Evolutionary conservation across 2,329 filamentous ascomycete species (phyloP), one percentile per base, ranked within the genome.

Genomic region (Fusarium setosum): DNA sequence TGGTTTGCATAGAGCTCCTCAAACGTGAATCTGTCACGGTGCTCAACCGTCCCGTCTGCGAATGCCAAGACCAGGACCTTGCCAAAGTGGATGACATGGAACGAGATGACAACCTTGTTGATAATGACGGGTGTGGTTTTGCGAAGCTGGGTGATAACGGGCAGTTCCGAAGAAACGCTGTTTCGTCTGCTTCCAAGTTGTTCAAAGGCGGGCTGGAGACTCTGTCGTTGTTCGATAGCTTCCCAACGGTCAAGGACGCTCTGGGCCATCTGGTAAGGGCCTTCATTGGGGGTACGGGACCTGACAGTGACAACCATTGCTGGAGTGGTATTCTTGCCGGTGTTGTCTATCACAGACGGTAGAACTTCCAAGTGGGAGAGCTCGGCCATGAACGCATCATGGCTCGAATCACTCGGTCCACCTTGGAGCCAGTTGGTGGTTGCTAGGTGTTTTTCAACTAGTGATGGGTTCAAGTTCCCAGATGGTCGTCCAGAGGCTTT

Each of bases 211-310:
- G 90, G 80, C 73, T 96, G 92, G 8, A 96, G 80, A 10, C 80
- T 83, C 64, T 90, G 88, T n/a, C 85, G 79, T 45, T 87, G 84
- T 29, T 92, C 88, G 10, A 95, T 75, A 13, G 97, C 80, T 68
- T 96, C 90, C 95, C 95, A 98, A 63, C 91, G 87, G 64, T 93
- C 90, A 63, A 98, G 83, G 37, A 94, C 86, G 68, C 90, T 97
- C 68, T 91, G 88, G 0, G 87, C 81, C 29, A 89, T 87, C 65
- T 90, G 88, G 38, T 86, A 89, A 26, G 89, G 66, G 81, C 83
- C 55, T 82, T 80, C 64, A 78, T 77, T 54, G 83, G 84, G 51
- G 85, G 77, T 71, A 85, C 86, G 73, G 10, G 91, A 91, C 61
- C 93, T 93, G 26, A 94, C 85, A 1, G 91, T 90, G 31, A 97